Evolutionary conservation across 2,329 filamentous ascomycete species (phyloP).

Genomic region (Fusarium coicis): DNA sequence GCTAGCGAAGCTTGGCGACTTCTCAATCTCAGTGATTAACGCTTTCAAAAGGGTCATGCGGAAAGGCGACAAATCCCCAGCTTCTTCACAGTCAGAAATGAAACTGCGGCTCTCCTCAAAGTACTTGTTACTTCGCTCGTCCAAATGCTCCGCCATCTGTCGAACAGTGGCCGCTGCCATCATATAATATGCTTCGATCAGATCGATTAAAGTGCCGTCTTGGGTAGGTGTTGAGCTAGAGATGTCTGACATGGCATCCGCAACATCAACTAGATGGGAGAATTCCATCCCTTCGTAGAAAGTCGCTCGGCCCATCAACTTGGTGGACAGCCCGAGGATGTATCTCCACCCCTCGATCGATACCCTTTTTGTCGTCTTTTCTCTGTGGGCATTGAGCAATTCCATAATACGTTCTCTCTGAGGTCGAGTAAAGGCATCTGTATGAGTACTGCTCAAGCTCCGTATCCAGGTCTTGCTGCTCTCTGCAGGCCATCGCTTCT

Average conservation of each 20-base stretch:
- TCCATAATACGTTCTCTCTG: constrained; percentile 58
- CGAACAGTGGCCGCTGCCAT: constrained; percentile 50
- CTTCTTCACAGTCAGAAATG: constrained; percentile 38
- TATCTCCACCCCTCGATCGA: constrained; percentile 49
- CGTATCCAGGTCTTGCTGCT: constrained; percentile 46
- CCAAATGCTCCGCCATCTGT: constrained; percentile 58
- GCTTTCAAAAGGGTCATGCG: constrained; percentile 52
- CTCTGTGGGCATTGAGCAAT: constrained; percentile 45
- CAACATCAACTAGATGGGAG: constrained; percentile 48
- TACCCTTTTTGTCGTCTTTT: constrained; percentile 41
- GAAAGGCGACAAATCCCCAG: constrained; percentile 44
- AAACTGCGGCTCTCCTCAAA: constrained; percentile 48
- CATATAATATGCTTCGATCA: constrained; percentile 48
- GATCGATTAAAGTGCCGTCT: constrained; percentile 45
- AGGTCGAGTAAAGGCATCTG: constrained; percentile 54
- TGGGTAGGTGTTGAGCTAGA: constrained; percentile 39
- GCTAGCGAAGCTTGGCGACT: constrained; percentile 42
- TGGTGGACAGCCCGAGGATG: constrained; percentile 58
- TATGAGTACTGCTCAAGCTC: constrained; percentile 49
- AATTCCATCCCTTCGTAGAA: constrained; percentile 62
- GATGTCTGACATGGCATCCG: constrained; percentile 47
- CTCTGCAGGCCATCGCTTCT: constrained; percentile 48
- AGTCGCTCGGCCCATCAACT: constrained; percentile 62
- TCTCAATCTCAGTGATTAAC: constrained; percentile 45
- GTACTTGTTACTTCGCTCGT: constrained; percentile 56